phyloP scores from a whole-genome alignment of 169 alveolate species.

The Blepharisma undulans region DNA sequence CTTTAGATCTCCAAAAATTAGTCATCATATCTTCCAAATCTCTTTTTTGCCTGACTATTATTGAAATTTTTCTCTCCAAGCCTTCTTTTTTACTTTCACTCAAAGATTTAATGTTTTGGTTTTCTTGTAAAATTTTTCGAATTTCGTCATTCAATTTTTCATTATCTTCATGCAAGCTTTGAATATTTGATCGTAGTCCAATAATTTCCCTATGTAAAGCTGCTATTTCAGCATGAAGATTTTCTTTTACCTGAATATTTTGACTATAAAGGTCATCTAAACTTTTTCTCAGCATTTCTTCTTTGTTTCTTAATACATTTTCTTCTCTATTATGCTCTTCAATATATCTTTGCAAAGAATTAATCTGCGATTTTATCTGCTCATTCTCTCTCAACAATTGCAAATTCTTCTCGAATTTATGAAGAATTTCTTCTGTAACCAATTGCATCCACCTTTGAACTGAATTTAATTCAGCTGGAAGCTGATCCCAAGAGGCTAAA shows the following conservation, averaged over 20 bases:
- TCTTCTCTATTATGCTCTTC: not conserved
- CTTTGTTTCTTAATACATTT: not conserved
- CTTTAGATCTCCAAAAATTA: slow-evolving; percentile 25
- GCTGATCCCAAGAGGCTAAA: not conserved
- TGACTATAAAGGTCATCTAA: not conserved
- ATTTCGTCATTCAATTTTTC: not conserved
- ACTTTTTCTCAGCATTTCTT: not conserved
- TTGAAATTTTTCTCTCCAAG: slow-evolving; percentile 34
- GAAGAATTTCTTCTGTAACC: not conserved
- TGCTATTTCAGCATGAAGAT: not conserved
- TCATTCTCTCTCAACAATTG: not conserved
- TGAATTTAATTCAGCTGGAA: not conserved
- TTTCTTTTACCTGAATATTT: not conserved
- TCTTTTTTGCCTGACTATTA: slow-evolving; percentile 24
- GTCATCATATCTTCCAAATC: not conserved
- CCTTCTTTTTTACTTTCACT: not conserved
- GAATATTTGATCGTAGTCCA: not conserved
- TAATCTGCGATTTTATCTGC: not conserved
- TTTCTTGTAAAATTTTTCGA: not conserved
- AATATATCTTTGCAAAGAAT: not conserved
- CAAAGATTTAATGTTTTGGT: not conserved
- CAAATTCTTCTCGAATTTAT: not conserved
- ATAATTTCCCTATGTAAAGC: not conserved
- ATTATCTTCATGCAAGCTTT: not conserved
- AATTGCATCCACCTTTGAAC: not conserved